Conservation (phyloP, 495 filamentous ascomycete species). For the Pyronema domesticum region DNA sequence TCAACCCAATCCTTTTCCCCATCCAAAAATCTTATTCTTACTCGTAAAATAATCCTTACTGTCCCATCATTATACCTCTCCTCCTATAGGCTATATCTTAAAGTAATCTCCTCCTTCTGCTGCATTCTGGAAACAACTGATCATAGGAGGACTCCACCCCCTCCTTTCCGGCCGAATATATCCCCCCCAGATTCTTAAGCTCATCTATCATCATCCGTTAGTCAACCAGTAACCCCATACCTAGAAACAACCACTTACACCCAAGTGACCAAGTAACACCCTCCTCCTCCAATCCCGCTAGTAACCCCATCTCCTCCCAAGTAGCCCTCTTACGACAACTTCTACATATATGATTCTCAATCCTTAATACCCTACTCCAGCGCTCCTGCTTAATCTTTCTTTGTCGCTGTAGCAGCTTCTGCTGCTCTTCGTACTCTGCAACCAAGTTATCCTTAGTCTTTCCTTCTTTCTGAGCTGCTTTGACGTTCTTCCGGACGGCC, state of each 20-base stretch:
- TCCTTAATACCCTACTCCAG: neutral
- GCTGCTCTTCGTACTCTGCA: slow-evolving; percentile 19
- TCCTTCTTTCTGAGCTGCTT: slow-evolving; percentile 1
- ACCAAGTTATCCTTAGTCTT: slow-evolving; percentile 9
- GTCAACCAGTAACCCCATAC: neutral
- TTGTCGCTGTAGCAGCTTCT: slow-evolving; percentile 2
- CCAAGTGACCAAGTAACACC: neutral
- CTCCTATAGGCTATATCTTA: too few relatives aligned
- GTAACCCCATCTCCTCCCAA: neutral
- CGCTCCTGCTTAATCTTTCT: neutral
- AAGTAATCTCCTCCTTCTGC: too few relatives aligned
- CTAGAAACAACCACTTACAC: neutral
- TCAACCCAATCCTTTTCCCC: too few relatives aligned
- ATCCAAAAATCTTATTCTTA: too few relatives aligned
- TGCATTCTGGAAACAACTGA: neutral
- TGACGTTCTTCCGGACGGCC: neutral
- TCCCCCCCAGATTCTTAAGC: neutral
- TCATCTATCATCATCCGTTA: neutral
- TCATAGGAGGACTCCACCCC: neutral
- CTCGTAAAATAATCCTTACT: too few relatives aligned
- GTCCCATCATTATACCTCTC: too few relatives aligned
- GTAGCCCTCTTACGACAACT: neutral
- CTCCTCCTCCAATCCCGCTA: neutral
- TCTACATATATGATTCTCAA: neutral
- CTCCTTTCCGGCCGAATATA: neutral